Base-by-base conservation (phyloP, 805 yeast species). In the Candida odintsovae region DNA sequence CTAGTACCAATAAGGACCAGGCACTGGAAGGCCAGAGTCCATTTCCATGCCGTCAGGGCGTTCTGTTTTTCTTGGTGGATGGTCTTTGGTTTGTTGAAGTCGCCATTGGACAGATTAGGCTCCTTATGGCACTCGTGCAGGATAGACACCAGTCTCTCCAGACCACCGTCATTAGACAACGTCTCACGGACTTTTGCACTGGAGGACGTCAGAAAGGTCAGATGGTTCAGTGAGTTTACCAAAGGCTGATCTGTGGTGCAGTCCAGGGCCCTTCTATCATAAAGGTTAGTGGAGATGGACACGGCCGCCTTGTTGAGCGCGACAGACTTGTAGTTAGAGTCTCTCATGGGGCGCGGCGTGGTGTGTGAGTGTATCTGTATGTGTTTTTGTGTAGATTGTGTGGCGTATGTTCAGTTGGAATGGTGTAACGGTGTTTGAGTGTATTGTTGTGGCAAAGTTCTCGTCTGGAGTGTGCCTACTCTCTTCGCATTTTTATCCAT, bases 21-120 rank as follows among this genome's bases (percentile, higher is more conserved):
- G 62, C 97, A 90, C 69, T 92, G 99, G 60, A 94, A 82, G 0
- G 97, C 87, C 45, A 92, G 69, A 6, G 96, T 87, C 99, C 99
- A 92, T 68, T 92, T 92, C 97, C 97, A 92, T 0, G 95, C 90
- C n/a, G 85, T 72, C 52, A 88, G 71, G 22, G 82, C 75, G 39
- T 61, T 54, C 46, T 54, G 54, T 47, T 69, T 68, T 52, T 62
- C 69, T 49, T 63, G 59, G 39, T 57, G 52, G 22, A 66, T 53
- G 31, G 58, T 47, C 50, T 61, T 62, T 4, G 41, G 16, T 51
- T 36, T 36, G 10, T 36, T 20, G 16, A 19, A n/a, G 16, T 36
- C 23, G 10, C 39, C 16, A 20, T 36, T 36, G 23, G n/a, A 19
- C 23, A 19, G 22, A 36, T 13, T 20, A 19, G 39, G 23, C 19